Conservation (phyloP, 2,329 filamentous ascomycete genomes). For the Aspergillus sojae region DNA sequence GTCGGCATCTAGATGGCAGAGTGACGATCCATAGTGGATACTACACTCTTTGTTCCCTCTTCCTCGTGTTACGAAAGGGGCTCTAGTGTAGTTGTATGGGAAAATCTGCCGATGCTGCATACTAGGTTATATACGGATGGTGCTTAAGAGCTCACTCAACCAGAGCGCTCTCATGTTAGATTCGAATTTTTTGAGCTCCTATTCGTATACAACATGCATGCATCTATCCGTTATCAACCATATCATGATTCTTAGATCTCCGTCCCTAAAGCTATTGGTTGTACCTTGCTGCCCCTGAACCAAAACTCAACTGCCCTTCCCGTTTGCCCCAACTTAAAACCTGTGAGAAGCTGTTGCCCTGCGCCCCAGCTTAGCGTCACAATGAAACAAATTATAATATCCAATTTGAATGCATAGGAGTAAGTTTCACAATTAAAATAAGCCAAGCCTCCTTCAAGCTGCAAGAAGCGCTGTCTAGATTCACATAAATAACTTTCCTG, state of each 20-base stretch:
- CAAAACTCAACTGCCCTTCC: background rate
- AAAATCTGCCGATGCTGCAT: too few relatives aligned
- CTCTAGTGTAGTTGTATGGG: too few relatives aligned
- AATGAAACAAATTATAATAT: background rate
- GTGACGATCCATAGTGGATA: background rate
- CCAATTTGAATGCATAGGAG: background rate
- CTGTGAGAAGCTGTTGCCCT: background rate
- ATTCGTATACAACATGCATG: accelerated
- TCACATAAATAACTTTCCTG: too few relatives aligned
- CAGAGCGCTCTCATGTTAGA: too few relatives aligned
- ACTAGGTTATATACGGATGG: too few relatives aligned
- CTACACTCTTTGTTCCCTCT: background rate
- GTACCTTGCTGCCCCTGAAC: background rate
- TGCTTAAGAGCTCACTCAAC: too few relatives aligned
- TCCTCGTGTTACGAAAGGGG: too few relatives aligned
- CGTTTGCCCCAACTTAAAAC: background rate
- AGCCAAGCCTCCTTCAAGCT: too few relatives aligned
- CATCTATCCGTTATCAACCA: background rate
- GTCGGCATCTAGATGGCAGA: background rate
- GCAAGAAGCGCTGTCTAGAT: too few relatives aligned
- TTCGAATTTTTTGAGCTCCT: background rate
- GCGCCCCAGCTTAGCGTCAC: background rate
- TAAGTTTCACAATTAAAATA: too few relatives aligned
- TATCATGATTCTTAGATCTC: background rate
- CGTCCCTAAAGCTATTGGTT: background rate